Evolutionary conservation across 179 eudicot species (phyloP).

Genomic region (Silene vulgaris): DNA sequence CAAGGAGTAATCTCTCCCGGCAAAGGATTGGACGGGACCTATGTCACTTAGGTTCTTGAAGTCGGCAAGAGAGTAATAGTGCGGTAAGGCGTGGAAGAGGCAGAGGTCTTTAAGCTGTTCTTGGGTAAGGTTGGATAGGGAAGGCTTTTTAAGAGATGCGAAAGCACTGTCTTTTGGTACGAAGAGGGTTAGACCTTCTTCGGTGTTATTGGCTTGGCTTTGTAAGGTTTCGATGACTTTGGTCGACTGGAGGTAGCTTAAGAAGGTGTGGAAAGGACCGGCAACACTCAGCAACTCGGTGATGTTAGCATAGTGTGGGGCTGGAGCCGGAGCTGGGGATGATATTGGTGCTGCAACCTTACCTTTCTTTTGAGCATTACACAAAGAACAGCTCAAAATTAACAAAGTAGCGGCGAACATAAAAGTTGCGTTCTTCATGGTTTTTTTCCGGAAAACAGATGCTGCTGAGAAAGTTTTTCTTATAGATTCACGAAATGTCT

Average conservation of each 20-base stretch:
- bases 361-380: conserved; percentile 33
- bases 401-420: conserved; percentile 33
- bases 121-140: conserved; percentile 65
- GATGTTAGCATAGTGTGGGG: conserved; percentile 59
- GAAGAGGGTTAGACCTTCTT: conserved; percentile 75
- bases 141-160: conserved; percentile 56
- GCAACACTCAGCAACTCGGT: conserved; percentile 70
- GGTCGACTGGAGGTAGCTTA: conserved; percentile 56
- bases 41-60: conserved; percentile 58
- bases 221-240: conserved; percentile 70
- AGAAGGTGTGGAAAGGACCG: conserved; percentile 80
- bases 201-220: conserved; percentile 81
- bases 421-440: conserved; percentile 32
- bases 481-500: conserved; percentile 5
- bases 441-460: conserved; percentile 9
- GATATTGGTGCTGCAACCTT: conserved; percentile 32
- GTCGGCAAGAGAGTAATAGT: conserved; percentile 68
- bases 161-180: conserved; percentile 72
- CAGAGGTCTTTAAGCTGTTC: conserved; percentile 67
- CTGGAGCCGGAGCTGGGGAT: conserved; percentile 75
- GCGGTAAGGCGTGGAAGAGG: conserved; percentile 85
- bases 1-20: conserved; percentile 59
- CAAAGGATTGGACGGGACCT: conserved; percentile 56
- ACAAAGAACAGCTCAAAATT: conserved; percentile 32
- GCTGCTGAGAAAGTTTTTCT: background rate